Evolutionary conservation across 164 flowering plant species (phyloP).

Genomic region (Liriodendron chinense): DNA sequence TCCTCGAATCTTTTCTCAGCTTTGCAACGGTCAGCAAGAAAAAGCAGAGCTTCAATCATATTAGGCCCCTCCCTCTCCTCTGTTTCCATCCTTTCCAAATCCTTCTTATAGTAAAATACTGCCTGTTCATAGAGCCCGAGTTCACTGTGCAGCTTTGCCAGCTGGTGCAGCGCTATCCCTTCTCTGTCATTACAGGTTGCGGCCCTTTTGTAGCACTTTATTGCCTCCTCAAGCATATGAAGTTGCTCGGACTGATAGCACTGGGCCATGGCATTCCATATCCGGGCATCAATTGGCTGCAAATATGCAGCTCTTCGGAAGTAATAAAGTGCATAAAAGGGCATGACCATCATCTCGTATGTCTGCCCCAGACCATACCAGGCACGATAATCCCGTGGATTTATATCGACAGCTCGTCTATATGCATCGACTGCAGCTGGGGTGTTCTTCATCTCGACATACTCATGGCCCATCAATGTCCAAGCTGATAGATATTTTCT

Average conservation of each 20-base stretch:
- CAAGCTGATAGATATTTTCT: slow-evolving; percentile 91
- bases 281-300: slow-evolving; percentile 85
- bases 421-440: slow-evolving; percentile 96
- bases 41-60: slow-evolving; percentile 79
- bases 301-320: slow-evolving; percentile 77
- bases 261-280: slow-evolving; percentile 98
- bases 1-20: slow-evolving; percentile 67
- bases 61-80: slow-evolving; percentile 95
- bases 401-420: slow-evolving; percentile 90
- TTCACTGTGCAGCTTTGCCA: slow-evolving; percentile 78
- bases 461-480: slow-evolving; percentile 99
- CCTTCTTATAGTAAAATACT: slow-evolving; percentile 84
- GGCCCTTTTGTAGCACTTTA: slow-evolving; percentile 86
- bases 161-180: slow-evolving; percentile 80
- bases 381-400: slow-evolving; percentile 92
- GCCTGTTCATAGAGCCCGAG: slow-evolving; percentile 85
- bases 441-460: slow-evolving; percentile 94
- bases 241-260: slow-evolving; percentile 92
- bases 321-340: slow-evolving; percentile 85
- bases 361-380: slow-evolving; percentile 99
- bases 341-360: slow-evolving; percentile 98
- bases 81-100: slow-evolving; percentile 89
- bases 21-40: slow-evolving; percentile 73
- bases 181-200: slow-evolving; percentile 82
- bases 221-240: slow-evolving; percentile 90